These are phyloP conservation scores for Telfairia occidentalis DNA, from an alignment of 331 rosid species.

Conservation along the genomic window DNA sequence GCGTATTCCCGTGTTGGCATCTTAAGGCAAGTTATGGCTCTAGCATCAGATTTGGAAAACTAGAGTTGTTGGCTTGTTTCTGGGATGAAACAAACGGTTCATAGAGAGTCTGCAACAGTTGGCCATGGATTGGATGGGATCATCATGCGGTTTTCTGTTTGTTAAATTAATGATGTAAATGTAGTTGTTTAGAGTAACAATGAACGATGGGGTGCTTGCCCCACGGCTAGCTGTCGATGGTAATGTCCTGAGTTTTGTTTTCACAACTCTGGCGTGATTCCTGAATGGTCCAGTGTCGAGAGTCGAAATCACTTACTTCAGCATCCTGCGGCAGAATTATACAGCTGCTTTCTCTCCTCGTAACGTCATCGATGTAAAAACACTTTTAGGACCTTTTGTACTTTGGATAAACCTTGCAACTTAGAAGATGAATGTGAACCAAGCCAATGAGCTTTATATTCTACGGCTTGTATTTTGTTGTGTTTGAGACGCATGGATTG, in stretches of 20 bases:
- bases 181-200: constrained; percentile 2
- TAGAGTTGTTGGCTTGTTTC: neutral
- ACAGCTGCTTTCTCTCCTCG: neutral
- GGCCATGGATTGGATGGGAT: neutral
- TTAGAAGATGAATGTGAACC: neutral
- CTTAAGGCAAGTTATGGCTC: constrained; percentile 15
- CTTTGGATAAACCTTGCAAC: neutral
- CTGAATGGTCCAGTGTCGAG: neutral
- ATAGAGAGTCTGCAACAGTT: neutral
- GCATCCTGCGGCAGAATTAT: neutral
- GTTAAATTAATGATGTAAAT: constrained; percentile 5
- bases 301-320: neutral
- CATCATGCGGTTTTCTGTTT: neutral
- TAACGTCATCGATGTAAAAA: neutral
- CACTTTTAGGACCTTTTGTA: neutral
- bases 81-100: constrained; percentile 1
- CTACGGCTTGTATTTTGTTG: neutral
- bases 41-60: neutral
- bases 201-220: neutral
- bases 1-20: constrained; percentile 53
- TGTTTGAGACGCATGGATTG: neutral
- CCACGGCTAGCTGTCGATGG: neutral
- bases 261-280: neutral
- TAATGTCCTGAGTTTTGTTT: neutral
- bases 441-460: neutral